phyloP scores from a whole-genome alignment of 306 rosid genomes.

The Datisca glomerata region DNA sequence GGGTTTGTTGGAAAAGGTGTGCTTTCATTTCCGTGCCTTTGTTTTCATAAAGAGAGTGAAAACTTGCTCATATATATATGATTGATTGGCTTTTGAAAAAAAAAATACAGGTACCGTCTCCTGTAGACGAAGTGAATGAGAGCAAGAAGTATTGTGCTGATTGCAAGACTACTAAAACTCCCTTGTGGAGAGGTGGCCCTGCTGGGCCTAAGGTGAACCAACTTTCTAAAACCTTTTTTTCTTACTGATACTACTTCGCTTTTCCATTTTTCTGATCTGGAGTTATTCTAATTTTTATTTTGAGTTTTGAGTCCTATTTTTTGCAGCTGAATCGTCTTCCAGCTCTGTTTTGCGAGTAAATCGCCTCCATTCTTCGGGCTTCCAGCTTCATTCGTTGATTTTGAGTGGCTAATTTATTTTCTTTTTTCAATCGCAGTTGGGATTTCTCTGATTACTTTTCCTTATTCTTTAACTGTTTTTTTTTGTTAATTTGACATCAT shows the following conservation, averaged over 20 bases:
- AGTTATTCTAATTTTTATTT: neutral
- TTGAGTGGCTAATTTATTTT: neutral
- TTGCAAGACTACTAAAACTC: slow-evolving; percentile 66
- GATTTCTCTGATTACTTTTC: neutral
- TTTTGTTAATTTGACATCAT: neutral
- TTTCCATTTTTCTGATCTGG: neutral
- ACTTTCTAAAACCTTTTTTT: neutral
- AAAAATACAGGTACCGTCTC: slow-evolving; percentile 22
- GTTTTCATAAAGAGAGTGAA: neutral
- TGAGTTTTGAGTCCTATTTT: too few species aligned
- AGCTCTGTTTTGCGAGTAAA: neutral
- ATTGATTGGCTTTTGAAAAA: neutral
- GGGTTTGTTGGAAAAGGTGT: slow-evolving; percentile 34
- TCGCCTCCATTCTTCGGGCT: too few species aligned
- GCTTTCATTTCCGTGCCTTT: neutral
- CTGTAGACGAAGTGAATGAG: slow-evolving; percentile 13
- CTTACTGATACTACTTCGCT: neutral
- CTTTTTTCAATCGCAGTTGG: neutral
- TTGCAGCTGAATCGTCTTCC: too few species aligned
- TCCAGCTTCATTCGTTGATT: neutral
- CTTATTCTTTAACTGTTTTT: too few species aligned
- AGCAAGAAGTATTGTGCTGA: slow-evolving; percentile 34
- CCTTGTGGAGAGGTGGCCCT: slow-evolving; percentile 82
- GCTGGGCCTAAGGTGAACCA: slow-evolving; percentile 64
- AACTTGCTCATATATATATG: neutral